Base-by-base conservation (phyloP, 2,329 filamentous ascomycete genomes). In the Cordyceps militaris region DNA sequence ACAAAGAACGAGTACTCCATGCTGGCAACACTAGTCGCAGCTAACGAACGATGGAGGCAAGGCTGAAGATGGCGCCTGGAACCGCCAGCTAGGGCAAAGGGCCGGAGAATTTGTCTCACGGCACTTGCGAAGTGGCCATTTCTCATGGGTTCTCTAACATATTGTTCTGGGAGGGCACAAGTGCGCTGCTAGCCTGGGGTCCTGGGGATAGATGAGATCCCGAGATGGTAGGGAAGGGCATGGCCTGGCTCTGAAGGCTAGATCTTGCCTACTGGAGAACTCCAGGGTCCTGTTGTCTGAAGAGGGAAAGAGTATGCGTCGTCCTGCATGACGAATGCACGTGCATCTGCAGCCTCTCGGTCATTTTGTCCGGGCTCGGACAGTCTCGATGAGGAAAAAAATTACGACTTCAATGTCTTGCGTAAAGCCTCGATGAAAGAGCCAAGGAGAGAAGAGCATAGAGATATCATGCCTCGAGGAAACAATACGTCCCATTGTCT, bases 381-480 rank as follows among this genome's bases (percentile, higher is more conserved):
- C 32, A 38, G 11, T 38, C 34, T 16, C 14, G 34, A 16, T 38
- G 2, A 16, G n/a, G 34, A 38, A 16, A n/a, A n/a, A 5, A 14
- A 14, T 13, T 36, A 36, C 32, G 30, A n/a, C 5, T 4, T 38
- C 14, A 10, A 14, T 36, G 47, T 19, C 44, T 38, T 38, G 47
- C 4, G 47, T 11, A 21, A 24, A 5, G 7, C 4, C 11, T 36
- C 30, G 24, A 9, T 9, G 24, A 3, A 28, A n/a, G 23, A 26
- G 34, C 40, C 8, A 21, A 34, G 30, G 19, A 46, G 42, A 23
- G 16, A 55, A 55, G 42, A 55, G 52, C 11, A 28, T 21, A 47
- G 52, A 55, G 52, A 55, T 30, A 55, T 44, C 42, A 47, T 55
- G 40, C 30, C 42, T 16, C 52, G 52, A 13, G 52, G 30, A 19